Conservation (phyloP, 306 rosid genomes). For the Dryas alaskensis region DNA sequence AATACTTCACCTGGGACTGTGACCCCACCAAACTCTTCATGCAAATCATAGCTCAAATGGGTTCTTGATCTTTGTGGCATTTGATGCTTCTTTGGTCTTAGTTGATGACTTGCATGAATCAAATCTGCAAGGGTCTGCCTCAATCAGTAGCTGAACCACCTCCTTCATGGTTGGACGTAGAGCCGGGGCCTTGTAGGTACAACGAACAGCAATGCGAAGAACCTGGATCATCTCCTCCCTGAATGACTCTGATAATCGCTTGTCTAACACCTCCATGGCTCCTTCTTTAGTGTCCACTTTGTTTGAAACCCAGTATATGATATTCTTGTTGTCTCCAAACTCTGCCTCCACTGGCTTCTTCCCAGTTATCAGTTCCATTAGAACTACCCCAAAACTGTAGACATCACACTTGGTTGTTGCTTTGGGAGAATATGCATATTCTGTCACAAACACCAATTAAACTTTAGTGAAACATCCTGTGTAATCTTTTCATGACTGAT, state of each 20-base stretch:
- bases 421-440: constrained; percentile 90
- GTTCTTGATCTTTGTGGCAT: constrained; percentile 14
- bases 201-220: constrained; percentile 71
- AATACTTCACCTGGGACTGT: constrained; percentile 4
- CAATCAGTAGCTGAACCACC: constrained; percentile 70
- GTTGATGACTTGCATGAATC: constrained; percentile 55
- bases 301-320: constrained; percentile 82
- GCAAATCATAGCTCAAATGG: constrained; percentile 16
- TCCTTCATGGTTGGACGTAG: constrained; percentile 93
- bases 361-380: constrained; percentile 91
- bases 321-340: constrained; percentile 88
- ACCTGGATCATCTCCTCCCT: constrained; percentile 71
- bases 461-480: constrained; percentile 3
- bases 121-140: constrained; percentile 57
- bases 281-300: constrained; percentile 85
- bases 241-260: constrained; percentile 42
- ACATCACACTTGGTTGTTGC: constrained; percentile 94
- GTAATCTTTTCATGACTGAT: not conserved
- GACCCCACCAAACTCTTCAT: constrained; percentile 10
- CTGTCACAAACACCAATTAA: constrained; percentile 49
- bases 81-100: constrained; percentile 50
- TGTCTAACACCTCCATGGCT: constrained; percentile 75
- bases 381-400: constrained; percentile 87
- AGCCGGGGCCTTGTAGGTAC: constrained; percentile 81
- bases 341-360: constrained; percentile 82